A percentile compares a stretch with the other conserved stretches of the same genome.
phyloP scores from a whole-genome alignment of 2,329 filamentous ascomycete species.

The Polytolypa hystricis region DNA sequence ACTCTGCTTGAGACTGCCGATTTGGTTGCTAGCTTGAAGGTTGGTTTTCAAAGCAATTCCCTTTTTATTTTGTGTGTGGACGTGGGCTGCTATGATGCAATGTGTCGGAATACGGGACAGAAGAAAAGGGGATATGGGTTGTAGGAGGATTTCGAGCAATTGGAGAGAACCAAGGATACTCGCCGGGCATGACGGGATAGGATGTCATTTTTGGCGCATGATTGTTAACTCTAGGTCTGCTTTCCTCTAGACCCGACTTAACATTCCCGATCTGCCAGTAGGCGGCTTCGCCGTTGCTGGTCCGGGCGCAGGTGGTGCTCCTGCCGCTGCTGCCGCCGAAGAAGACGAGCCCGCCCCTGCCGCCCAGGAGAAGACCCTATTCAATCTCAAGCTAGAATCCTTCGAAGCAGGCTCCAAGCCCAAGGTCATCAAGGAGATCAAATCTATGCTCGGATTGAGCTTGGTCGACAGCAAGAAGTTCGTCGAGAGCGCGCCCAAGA shows the following conservation, averaged over 20 bases:
- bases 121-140: no score
- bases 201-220: neutral
- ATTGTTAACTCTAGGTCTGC: neutral
- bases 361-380: slow-evolving; percentile 87
- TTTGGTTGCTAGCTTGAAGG: slow-evolving; percentile 89
- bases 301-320: slow-evolving; percentile 46
- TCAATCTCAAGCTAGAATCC: slow-evolving; percentile 85
- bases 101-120: no score
- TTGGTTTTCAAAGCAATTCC: slow-evolving; percentile 27
- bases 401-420: slow-evolving; percentile 86
- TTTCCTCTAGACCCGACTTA: slow-evolving; percentile 64
- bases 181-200: no score
- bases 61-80: neutral
- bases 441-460: slow-evolving; percentile 84
- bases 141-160: no score
- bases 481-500: slow-evolving; percentile 93
- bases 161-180: no score
- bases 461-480: slow-evolving; percentile 99
- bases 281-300: slow-evolving; percentile 73
- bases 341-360: slow-evolving; percentile 83
- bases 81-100: neutral
- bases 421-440: slow-evolving; percentile 99
- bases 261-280: slow-evolving; percentile 95
- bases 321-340: slow-evolving; percentile 49
- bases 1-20: slow-evolving; percentile 96